Percentiles rank a stretch among this genome's conserved stretches.
These are phyloP conservation scores for Alternaria incomplexa DNA, from an alignment of 2,329 filamentous ascomycete species.

Conservation along the genomic window DNA sequence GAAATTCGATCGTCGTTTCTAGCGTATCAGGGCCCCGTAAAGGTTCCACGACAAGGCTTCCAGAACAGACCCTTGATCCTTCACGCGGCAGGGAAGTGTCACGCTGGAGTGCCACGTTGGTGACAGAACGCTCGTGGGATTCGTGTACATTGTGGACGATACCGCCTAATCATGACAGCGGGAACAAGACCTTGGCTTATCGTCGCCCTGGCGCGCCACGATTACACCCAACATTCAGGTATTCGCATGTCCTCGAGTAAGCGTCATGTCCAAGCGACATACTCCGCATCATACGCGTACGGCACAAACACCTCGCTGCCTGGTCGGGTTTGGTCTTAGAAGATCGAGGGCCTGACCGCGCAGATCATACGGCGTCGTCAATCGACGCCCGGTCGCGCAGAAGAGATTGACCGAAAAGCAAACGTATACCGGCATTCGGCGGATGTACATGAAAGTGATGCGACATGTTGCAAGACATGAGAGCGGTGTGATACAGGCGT, in stretches of 20 bases:
- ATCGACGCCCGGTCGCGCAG: background rate
- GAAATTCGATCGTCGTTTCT: slow-evolving; percentile 1
- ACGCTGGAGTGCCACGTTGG: slow-evolving; percentile 1
- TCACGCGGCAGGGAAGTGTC: background rate
- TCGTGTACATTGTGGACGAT: background rate
- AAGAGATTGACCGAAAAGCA: background rate
- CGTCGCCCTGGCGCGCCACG: background rate
- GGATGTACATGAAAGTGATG: background rate
- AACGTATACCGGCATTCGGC: background rate
- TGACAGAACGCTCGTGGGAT: background rate
- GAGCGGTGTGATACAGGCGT: background rate
- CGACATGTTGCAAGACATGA: background rate
- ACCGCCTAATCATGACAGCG: background rate
- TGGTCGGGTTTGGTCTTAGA: background rate
- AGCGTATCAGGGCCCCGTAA: slow-evolving; percentile 9
- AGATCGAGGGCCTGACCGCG: background rate
- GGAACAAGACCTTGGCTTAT: background rate
- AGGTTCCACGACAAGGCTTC: slow-evolving; percentile 5
- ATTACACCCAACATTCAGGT: background rate
- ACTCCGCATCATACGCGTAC: background rate
- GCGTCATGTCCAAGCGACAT: background rate
- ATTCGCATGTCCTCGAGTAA: background rate
- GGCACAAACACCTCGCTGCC: background rate
- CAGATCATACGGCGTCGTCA: background rate
- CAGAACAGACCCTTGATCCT: slow-evolving; percentile 13